Evolutionary conservation across 768 basidiomycete genomes (phyloP), one percentile per base, ranked within the genome.

Genomic region (Scleroderma citrinum): DNA sequence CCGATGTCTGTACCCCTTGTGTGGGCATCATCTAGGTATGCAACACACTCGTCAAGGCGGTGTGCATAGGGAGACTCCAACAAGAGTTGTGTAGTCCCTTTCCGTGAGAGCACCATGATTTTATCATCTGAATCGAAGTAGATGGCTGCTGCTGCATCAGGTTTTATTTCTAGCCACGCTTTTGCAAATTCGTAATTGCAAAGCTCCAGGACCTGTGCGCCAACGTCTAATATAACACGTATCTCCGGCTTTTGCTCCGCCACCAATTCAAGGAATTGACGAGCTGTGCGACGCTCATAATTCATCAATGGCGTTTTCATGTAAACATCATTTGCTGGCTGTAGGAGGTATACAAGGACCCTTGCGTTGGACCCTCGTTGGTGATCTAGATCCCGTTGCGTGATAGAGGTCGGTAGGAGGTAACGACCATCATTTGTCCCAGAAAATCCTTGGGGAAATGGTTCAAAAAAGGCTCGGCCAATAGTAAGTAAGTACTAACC

Each of bases 121-220:
- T 35, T 12, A 35, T 35, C 34, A 13, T 35, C n/a, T 13, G 5
- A 4, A 13, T 35, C 12, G 34, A 35, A 35, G 12, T 35, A 35
- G 34, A 35, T 35, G 3, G 34, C 34, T 3, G 34, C 34, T n/a
- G 13, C 4, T 14, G 12, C 34, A 13, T 35, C 34, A n/a, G 34
- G 34, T 35, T 35, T 35, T 13, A 13, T 5, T 12, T 35, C 34
- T 13, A 35, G 34, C 34, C 34, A 35, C 5, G 34, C 34, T 14
- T 4, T 12, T 3, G 34, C 34, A 13, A 35, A 35, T 35, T 35
- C 34, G 34, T 13, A 5, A n/a, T 35, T 35, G 4, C n/a, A 12
- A n/a, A 35, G 34, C 34, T 76, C 75, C 19, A 78, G 60, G 58
- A 78, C 71, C 56, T 78, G 76, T 1, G 76, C 76, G 5, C 76